A percentile compares a stretch with the other conserved stretches of the same genome.
phyloP scores from a whole-genome alignment of 73 alveolate genomes.

The Uronychia setigera region DNA sequence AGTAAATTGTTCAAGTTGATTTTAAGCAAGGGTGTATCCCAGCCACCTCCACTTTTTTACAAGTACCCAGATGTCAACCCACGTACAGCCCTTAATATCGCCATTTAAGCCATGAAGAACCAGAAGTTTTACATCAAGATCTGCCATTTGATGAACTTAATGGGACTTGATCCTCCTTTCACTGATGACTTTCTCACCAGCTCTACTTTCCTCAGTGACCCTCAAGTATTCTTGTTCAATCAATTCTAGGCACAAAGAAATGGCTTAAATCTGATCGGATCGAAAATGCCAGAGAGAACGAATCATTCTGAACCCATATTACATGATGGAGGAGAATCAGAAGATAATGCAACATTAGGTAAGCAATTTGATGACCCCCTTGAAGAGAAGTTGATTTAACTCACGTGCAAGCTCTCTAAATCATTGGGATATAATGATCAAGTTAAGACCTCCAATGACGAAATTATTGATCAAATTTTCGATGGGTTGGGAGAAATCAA shows the following conservation, averaged over 20 bases:
- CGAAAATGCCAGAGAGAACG: no score
- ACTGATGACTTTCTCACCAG: slow-evolving; percentile 28
- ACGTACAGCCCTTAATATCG: slow-evolving; percentile 32
- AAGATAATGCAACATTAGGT: not conserved
- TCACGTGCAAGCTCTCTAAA: not conserved
- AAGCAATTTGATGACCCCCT: not conserved
- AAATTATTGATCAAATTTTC: not conserved
- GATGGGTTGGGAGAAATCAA: not conserved
- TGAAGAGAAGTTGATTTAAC: not conserved
- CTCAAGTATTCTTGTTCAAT: not conserved
- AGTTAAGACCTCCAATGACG: not conserved
- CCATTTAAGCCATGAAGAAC: slow-evolving; percentile 17
- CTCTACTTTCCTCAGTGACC: not conserved
- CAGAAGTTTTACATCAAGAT: slow-evolving; percentile 36
- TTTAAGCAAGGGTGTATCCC: not conserved
- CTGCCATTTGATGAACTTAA: slow-evolving; percentile 52
- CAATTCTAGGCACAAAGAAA: not conserved
- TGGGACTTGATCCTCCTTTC: slow-evolving; percentile 57
- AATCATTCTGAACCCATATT: no score
- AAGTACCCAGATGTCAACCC: slow-evolving; percentile 55
- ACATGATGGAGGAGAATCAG: not conserved
- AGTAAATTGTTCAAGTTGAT: slow-evolving; percentile 17
- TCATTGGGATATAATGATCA: not conserved
- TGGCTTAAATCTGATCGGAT: no score
- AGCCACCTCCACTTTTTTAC: slow-evolving; percentile 42